Evolutionary conservation across 805 yeast genomes (phyloP).

Genomic region (Suhomyces canberraensis): DNA sequence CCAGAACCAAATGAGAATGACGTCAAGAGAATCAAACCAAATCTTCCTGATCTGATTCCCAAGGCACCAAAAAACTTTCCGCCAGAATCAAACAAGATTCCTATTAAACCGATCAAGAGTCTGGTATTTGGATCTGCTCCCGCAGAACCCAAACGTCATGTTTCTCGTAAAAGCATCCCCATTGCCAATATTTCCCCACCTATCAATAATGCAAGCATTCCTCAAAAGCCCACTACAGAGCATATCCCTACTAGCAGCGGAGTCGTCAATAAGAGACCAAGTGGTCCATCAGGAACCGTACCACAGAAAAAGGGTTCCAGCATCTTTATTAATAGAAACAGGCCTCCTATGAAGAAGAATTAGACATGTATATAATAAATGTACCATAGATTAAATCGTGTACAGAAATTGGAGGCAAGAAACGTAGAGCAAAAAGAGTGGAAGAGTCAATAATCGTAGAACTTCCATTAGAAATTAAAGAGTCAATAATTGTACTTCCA

Average conservation of each 20-base stretch:
- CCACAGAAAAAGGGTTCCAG: conserved; percentile 7
- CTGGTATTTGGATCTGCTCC: conserved; percentile 2
- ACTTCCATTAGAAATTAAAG: too few relatives aligned
- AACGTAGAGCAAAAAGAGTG: too few relatives aligned
- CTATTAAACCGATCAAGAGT: conserved; percentile 3
- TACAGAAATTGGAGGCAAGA: too few relatives aligned
- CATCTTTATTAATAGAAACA: conserved; percentile 14
- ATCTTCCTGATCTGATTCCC: neutral
- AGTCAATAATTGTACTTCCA: too few relatives aligned
- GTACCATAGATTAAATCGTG: too few relatives aligned
- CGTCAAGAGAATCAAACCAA: neutral
- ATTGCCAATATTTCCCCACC: neutral
- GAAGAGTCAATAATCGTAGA: too few relatives aligned
- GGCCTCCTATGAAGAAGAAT: conserved; percentile 4
- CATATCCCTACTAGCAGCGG: neutral
- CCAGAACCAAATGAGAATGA: neutral
- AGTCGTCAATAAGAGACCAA: neutral
- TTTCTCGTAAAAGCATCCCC: neutral
- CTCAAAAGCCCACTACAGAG: neutral
- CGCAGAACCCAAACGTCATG: neutral
- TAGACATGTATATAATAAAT: too few relatives aligned
- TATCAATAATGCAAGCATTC: neutral
- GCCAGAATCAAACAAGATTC: neutral
- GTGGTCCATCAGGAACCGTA: conserved; percentile 4
- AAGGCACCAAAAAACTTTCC: neutral